Evolutionary conservation across 192 early-diverging fungal species (phyloP), one percentile per base, ranked within the genome.

Genomic region (Coemansia sp.): DNA sequence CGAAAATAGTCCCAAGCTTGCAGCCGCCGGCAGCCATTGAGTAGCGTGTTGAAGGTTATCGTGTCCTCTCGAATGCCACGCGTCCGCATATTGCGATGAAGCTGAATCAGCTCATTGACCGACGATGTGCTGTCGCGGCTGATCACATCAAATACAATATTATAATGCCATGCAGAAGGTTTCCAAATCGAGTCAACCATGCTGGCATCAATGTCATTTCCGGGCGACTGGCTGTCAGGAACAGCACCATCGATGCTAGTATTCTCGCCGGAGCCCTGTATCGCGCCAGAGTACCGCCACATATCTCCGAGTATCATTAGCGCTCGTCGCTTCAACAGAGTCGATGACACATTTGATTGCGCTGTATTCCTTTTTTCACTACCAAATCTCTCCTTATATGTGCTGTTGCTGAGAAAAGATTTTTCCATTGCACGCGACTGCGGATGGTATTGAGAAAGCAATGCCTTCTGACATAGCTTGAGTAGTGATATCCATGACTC

Each of bases 301-400:
- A 78, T 78, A 38, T 78, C 76, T 60, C 76, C 60, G 27, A 78
- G 60, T 18, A 78, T 30, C 70, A 78, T 64, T 53, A 73, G 47
- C 23, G 70, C 76, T n/a, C 76, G 76, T 28, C 70, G 66, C 62
- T 71, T 73, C 18, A 71, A 58, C 51, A 67, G 54, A 14, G 60
- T 41, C 18, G 58, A 67, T 25, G 76, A 67, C 76, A 70, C 69
- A 10, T 27, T 27, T 19, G 19, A 28, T 32, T 56, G 54, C 47
- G n/a, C 25, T 2, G 24, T 38, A 28, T 12, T 23, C 7, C 21
- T 22, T 21, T 16, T 44, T 44, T 14, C 3, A 14, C 38, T 44
- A 44, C 38, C 12, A 4, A 16, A 44, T 16, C 5, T 14, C 7
- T 44, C 12, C 3, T 9, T 6, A 16, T 44, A 14, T 44, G 38